These are phyloP conservation scores for Wickerhamiella lipophila DNA, from an alignment of 805 yeast species.

Conservation along the genomic window DNA sequence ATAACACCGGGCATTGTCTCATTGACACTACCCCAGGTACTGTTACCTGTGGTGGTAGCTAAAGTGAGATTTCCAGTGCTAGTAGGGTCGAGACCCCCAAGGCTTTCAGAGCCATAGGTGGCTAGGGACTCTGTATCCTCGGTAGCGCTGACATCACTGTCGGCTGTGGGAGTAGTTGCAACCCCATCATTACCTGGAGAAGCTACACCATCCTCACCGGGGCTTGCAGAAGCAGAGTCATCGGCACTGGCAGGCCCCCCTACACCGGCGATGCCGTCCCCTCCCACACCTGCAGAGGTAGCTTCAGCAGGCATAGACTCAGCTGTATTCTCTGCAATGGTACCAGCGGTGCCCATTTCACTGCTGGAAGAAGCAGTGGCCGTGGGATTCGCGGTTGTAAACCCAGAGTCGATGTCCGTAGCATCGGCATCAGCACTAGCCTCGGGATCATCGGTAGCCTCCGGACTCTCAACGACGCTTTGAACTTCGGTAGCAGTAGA, in stretches of 20 bases:
- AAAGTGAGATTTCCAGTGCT: not conserved
- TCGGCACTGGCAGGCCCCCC: not conserved
- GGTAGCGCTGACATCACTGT: not conserved
- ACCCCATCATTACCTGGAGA: not conserved
- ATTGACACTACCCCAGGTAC: not conserved
- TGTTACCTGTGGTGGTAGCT: not conserved
- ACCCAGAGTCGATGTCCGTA: too few species aligned
- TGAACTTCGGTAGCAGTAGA: not conserved
- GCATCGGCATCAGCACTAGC: not conserved
- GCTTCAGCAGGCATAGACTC: not conserved
- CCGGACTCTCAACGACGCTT: not conserved
- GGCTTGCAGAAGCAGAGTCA: not conserved
- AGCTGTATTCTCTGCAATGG: too few species aligned
- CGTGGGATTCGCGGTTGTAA: not conserved
- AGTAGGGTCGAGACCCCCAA: not conserved
- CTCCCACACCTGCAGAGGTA: not conserved
- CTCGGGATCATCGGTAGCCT: not conserved
- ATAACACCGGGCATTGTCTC: not conserved
- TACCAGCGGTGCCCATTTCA: too few species aligned
- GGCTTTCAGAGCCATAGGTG: not conserved
- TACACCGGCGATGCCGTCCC: conserved; percentile 3
- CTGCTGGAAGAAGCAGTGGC: conserved; percentile 14
- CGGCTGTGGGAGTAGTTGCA: not conserved
- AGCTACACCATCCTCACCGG: not conserved
- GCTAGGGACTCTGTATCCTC: not conserved